A percentile compares a stretch with the other conserved stretches of the same genome.
Evolutionary conservation across 2,329 filamentous ascomycete genomes (phyloP).

Genomic region (Hypocrella siamensis): DNA sequence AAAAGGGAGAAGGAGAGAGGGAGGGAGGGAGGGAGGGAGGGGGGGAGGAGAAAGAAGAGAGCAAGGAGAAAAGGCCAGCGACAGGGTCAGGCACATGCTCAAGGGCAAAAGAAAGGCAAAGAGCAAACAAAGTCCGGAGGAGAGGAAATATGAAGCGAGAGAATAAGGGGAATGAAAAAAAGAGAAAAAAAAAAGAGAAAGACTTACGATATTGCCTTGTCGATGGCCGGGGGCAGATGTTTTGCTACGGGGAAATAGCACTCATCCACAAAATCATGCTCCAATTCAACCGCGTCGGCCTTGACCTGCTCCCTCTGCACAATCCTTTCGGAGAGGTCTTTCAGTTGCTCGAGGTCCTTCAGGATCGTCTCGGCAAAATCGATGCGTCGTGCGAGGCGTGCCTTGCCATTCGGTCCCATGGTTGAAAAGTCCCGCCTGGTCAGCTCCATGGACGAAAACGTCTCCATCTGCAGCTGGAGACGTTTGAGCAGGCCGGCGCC

Average conservation of each 20-base stretch:
- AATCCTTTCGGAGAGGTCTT: slow-evolving; percentile 51
- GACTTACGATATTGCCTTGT: slow-evolving; percentile 68
- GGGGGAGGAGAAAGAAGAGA: too few relatives aligned
- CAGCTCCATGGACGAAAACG: slow-evolving; percentile 94
- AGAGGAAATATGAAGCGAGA: too few relatives aligned
- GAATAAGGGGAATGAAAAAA: too few relatives aligned
- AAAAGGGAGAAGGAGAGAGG: neutral
- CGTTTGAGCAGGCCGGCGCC: slow-evolving; percentile 87
- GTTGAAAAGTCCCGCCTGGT: slow-evolving; percentile 89
- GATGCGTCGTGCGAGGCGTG: slow-evolving; percentile 65
- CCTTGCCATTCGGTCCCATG: slow-evolving; percentile 74
- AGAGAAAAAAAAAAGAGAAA: neutral
- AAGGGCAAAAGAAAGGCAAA: too few relatives aligned
- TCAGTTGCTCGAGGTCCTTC: slow-evolving; percentile 63
- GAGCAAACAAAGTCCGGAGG: too few relatives aligned
- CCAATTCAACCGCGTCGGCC: slow-evolving; percentile 57
- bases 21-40: neutral
- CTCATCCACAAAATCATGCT: slow-evolving; percentile 68
- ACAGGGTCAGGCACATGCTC: too few relatives aligned
- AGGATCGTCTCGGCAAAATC: slow-evolving; percentile 70
- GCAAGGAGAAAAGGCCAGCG: too few relatives aligned
- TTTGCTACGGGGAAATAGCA: slow-evolving; percentile 83
- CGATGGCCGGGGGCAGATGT: slow-evolving; percentile 61
- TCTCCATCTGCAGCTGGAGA: slow-evolving; percentile 86
- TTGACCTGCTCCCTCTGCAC: slow-evolving; percentile 66